Percentiles rank a stretch among this genome's conserved stretches.
phyloP scores from a whole-genome alignment of 306 rosid genomes.

The Luffa acutangula region DNA sequence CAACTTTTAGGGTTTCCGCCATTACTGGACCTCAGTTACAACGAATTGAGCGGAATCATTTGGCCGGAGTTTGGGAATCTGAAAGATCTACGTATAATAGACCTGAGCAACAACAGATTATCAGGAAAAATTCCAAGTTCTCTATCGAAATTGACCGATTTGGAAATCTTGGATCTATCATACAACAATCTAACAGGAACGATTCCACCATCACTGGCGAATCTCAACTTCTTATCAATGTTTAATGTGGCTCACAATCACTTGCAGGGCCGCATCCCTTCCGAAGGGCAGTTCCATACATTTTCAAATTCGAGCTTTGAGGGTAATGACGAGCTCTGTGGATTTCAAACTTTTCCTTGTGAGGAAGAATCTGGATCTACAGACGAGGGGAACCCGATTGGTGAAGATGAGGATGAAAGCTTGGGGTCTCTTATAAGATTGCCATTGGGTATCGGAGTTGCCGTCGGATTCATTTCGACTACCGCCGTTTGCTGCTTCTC shows the following conservation, averaged over 20 bases:
- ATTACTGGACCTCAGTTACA: constrained; percentile 27
- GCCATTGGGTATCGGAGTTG: neutral
- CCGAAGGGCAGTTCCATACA: constrained; percentile 32
- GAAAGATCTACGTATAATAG: constrained; percentile 31
- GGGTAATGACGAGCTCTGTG: constrained; percentile 30
- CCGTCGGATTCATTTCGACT: neutral
- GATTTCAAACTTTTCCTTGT: constrained; percentile 18
- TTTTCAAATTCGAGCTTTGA: constrained; percentile 42
- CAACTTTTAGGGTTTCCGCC: constrained; percentile 42
- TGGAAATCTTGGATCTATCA: constrained; percentile 46
- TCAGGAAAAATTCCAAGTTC: constrained; percentile 30
- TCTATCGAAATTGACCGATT: constrained; percentile 25
- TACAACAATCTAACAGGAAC: constrained; percentile 31
- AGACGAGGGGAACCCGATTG: neutral
- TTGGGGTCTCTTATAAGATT: neutral
- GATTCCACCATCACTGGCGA: constrained; percentile 26
- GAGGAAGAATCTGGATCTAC: neutral
- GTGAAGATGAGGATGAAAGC: neutral
- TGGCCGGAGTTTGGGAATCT: constrained; percentile 45
- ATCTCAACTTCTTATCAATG: constrained; percentile 35
- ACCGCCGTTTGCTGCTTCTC: neutral
- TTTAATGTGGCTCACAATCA: constrained; percentile 39
- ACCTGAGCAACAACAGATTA: constrained; percentile 26
- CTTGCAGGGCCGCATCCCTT: constrained; percentile 34
- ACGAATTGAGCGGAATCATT: constrained; percentile 28